A percentile compares a stretch with the other conserved stretches of the same genome.
These are phyloP conservation scores for Wickerhamiella cacticola DNA, from an alignment of 805 yeast species.

Conservation along the genomic window DNA sequence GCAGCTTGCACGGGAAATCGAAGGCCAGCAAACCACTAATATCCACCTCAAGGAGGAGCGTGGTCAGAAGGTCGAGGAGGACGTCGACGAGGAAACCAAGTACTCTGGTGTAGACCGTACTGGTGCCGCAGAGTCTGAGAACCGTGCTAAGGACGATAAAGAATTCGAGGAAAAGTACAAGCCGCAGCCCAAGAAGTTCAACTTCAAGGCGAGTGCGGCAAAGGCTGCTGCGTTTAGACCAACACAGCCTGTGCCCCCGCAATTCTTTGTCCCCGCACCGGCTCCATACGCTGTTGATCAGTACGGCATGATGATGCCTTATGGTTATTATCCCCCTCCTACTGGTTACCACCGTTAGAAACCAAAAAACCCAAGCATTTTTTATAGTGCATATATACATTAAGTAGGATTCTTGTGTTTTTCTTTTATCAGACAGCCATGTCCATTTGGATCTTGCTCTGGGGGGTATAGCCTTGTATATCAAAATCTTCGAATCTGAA, in stretches of 20 bases:
- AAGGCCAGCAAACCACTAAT: constrained; percentile 51
- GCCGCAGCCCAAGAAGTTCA: constrained; percentile 35
- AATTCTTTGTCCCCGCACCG: not conserved
- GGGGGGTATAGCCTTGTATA: constrained; percentile 67
- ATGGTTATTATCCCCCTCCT: not conserved
- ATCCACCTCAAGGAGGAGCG: constrained; percentile 87
- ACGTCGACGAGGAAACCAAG: constrained; percentile 89
- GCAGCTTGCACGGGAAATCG: constrained; percentile 71
- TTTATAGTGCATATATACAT: too few species aligned
- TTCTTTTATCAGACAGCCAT: constrained; percentile 66
- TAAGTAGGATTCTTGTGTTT: too few species aligned
- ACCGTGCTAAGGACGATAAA: constrained; percentile 35
- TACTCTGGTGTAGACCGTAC: constrained; percentile 79
- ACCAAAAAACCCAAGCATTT: too few species aligned
- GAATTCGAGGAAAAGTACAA: constrained; percentile 39
- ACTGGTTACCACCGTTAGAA: too few species aligned
- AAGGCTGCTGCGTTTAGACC: constrained; percentile 53
- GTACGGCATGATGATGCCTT: constrained; percentile 4
- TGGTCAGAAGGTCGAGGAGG: constrained; percentile 65
- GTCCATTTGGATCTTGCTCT: constrained; percentile 78
- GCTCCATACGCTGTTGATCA: constrained; percentile 10
- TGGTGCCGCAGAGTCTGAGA: constrained; percentile 19
- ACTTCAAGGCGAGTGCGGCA: constrained; percentile 48
- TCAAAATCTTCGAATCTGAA: constrained; percentile 82
- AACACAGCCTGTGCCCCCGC: not conserved